A percentile compares a stretch with the other conserved stretches of the same genome.
Conservation (phyloP, 2,329 filamentous ascomycete genomes). For the Aspergillus quadrilineatus region DNA sequence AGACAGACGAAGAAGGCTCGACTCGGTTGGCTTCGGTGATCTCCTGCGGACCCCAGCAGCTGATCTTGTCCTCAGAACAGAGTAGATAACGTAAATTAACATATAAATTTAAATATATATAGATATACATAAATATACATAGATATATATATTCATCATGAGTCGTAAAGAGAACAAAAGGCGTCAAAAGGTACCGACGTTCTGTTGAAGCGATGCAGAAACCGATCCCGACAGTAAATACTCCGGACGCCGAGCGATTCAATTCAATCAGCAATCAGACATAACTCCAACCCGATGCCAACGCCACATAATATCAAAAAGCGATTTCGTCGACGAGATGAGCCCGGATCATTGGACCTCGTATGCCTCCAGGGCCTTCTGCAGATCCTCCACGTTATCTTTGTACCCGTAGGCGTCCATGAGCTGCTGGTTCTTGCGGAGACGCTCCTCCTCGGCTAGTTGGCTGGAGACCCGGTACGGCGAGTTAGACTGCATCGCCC, state of each 20-base stretch:
- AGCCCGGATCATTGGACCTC: constrained; percentile 34
- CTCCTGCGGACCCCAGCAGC: no score
- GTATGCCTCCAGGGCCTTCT: constrained; percentile 47
- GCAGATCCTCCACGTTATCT: constrained; percentile 44
- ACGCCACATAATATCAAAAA: neutral
- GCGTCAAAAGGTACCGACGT: neutral
- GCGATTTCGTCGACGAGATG: no score
- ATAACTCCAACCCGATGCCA: neutral
- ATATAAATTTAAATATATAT: no score
- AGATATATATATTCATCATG: neutral
- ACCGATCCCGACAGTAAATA: no score
- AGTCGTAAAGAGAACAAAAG: neutral
- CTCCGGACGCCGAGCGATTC: no score
- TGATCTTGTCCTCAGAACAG: no score
- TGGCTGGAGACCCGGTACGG: neutral
- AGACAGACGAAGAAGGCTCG: no score
- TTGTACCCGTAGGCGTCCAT: constrained; percentile 50
- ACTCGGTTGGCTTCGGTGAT: no score
- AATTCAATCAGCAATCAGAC: no score
- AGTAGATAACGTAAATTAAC: no score
- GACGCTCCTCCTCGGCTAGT: constrained; percentile 28
- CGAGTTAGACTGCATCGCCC: constrained; percentile 1
- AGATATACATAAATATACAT: no score
- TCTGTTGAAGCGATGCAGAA: neutral
- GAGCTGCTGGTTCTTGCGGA: constrained; percentile 40